Conservation (phyloP, 1,284 basidiomycete species). For the Papiliotrema nemorosa region DNA sequence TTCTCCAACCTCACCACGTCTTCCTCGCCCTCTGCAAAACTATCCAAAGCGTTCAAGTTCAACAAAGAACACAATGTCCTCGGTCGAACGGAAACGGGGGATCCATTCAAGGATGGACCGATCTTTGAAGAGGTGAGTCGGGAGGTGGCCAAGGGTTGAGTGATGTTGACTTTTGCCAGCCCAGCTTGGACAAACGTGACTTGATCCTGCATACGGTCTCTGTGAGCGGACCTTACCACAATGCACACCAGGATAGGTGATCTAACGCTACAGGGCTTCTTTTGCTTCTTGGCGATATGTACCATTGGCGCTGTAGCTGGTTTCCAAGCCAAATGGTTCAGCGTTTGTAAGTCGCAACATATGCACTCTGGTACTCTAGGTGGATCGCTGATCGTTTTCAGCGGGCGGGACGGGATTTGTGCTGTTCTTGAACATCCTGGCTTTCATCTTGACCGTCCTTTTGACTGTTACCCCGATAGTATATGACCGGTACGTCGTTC, state of each 20-base stretch:
- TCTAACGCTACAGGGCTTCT: slow-evolving; percentile 68
- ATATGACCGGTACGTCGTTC: slow-evolving; percentile 64
- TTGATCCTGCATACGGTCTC: slow-evolving; percentile 23
- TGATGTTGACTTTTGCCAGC: slow-evolving; percentile 11
- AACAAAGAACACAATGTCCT: slow-evolving; percentile 22
- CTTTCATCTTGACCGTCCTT: slow-evolving; percentile 67
- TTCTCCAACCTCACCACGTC: slow-evolving; percentile 3
- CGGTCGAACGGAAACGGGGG: slow-evolving; percentile 8
- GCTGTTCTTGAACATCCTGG: slow-evolving; percentile 71
- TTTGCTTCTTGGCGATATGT: slow-evolving; percentile 82
- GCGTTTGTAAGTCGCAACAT: slow-evolving; percentile 70
- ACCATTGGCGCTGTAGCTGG: slow-evolving; percentile 79
- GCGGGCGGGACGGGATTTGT: slow-evolving; percentile 80
- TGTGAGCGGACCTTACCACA: slow-evolving; percentile 13
- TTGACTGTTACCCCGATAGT: slow-evolving; percentile 72
- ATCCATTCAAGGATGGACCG: slow-evolving; percentile 36
- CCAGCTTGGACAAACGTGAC: slow-evolving; percentile 20
- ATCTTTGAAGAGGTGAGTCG: slow-evolving; percentile 29
- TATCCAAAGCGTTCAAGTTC: slow-evolving; percentile 32
- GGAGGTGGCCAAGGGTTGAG: background rate
- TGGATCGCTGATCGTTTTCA: slow-evolving; percentile 36
- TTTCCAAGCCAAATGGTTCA: slow-evolving; percentile 81
- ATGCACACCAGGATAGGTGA: background rate
- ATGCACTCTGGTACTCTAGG: too few species aligned
- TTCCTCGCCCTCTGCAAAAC: slow-evolving; percentile 14